phyloP scores from a whole-genome alignment of 2,329 filamentous ascomycete species.

The Trichoderma lentiforme region DNA sequence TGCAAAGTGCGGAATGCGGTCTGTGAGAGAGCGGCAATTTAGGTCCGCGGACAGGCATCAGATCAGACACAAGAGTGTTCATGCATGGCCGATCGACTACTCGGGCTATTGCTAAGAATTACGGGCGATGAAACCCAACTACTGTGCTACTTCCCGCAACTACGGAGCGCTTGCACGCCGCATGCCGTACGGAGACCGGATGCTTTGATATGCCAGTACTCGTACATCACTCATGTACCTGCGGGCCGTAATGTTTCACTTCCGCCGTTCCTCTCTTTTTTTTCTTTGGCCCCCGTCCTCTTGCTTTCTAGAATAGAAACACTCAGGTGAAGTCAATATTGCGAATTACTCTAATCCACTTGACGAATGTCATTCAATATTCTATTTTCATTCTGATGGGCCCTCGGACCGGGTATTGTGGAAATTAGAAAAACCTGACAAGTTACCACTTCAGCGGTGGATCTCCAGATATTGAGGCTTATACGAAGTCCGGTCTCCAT shows the following conservation, averaged over 20 bases:
- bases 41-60: neutral
- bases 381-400: neutral
- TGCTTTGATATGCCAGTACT: neutral
- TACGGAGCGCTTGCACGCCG: neutral
- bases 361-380: neutral
- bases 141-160: neutral
- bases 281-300: neutral
- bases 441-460: slow-evolving; percentile 1
- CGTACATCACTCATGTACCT: slow-evolving; percentile 1
- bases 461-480: slow-evolving; percentile 9
- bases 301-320: neutral
- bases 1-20: slow-evolving; percentile 12
- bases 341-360: neutral
- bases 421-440: slow-evolving; percentile 2
- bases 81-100: neutral
- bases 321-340: neutral
- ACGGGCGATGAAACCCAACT: neutral
- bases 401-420: neutral
- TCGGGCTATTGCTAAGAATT: neutral
- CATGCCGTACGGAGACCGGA: neutral
- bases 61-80: neutral
- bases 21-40: neutral
- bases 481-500: neutral
- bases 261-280: neutral
- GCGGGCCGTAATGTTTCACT: neutral